phyloP scores from a whole-genome alignment of 768 basidiomycete genomes.

The Suillus luteus region DNA sequence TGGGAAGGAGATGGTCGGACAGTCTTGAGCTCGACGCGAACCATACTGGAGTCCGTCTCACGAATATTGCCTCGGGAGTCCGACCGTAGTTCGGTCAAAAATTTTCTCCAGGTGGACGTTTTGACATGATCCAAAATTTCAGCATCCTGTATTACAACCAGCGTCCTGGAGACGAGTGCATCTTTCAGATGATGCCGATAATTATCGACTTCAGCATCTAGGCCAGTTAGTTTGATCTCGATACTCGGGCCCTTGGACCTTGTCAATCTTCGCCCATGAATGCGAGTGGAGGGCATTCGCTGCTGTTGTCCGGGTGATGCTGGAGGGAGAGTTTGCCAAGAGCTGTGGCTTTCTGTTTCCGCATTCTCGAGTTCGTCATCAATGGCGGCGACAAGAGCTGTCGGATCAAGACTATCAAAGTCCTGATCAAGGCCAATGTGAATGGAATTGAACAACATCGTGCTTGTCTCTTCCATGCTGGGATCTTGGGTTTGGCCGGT shows the following conservation, averaged over 20 bases:
- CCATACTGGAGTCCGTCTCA: conserved; percentile 93
- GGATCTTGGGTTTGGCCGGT: conserved; percentile 86
- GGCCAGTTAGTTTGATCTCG: conserved; percentile 72
- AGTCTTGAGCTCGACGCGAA: conserved; percentile 76
- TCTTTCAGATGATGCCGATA: conserved; percentile 55
- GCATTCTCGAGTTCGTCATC: conserved; percentile 84
- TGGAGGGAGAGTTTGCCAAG: conserved; percentile 86
- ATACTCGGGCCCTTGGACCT: conserved; percentile 81
- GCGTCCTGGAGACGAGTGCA: conserved; percentile 61
- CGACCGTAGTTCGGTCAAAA: conserved; percentile 81
- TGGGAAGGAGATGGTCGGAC: conserved; percentile 72
- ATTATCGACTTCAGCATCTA: conserved; percentile 68
- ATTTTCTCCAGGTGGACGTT: conserved; percentile 98
- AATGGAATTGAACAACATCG: conserved; percentile 90
- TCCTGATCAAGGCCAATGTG: conserved; percentile 89
- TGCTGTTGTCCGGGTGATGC: conserved; percentile 44
- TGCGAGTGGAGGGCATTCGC: conserved; percentile 36
- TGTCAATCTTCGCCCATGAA: conserved; percentile 62
- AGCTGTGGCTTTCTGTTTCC: conserved; percentile 62
- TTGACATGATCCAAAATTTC: conserved; percentile 98
- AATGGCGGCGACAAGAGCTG: conserved; percentile 84
- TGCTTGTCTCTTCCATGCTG: conserved; percentile 66
- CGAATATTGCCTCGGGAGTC: conserved; percentile 87
- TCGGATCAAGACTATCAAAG: conserved; percentile 70
- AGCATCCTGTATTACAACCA: conserved; percentile 67